Evolutionary conservation across 2,329 filamentous ascomycete species (phyloP), one percentile per base, ranked within the genome.

Genomic region (Colletotrichum chrysophilum): DNA sequence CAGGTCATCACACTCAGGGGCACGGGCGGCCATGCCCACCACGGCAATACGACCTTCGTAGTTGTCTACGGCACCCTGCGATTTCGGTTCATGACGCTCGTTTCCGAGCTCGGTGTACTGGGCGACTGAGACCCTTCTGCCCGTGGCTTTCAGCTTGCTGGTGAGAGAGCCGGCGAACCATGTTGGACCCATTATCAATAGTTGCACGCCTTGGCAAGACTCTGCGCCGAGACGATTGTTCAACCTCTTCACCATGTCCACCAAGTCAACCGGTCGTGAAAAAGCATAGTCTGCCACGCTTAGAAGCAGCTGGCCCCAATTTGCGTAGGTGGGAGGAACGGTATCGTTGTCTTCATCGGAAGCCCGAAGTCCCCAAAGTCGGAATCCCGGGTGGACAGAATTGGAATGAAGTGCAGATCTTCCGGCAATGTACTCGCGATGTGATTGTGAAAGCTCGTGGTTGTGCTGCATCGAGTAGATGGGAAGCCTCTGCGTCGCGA

Each of bases 401-500:
- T 7, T 30, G 0, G 64, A 52, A 21, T 66, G 64, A 0, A 66
- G 38, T 1, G 26, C 3, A 0, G 64, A 66, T 8, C 5, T 0
- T 52, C 66, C 66, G 21, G 48, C 66, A 58, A 68, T 58, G n/a
- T 68, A 68, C 13, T 30, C 48, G 48, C 66, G 66, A 68, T 68
- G 48, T 26, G 66, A 68, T 48, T 58, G n/a, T 36, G 66, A 58
- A 38, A 68, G 48, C 48, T 68, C 66, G 21, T 68, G 55, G 66
- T 68, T 68, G 66, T 68, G 66, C 48, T 68, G 66, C 66, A 68
- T 68, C 21, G 66, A 68, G 28, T 24, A 32, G 18, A 69, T 69
- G 1, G 34, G 34, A 2, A 69, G 66, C 10, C 24, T 26, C 5
- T 60, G 16, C 34, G 36, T 69, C 3, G 52, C 26, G 7, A 69